Evolutionary conservation across 1,284 basidiomycete genomes (phyloP).

Genomic region (Stygiomarasmius scandens): DNA sequence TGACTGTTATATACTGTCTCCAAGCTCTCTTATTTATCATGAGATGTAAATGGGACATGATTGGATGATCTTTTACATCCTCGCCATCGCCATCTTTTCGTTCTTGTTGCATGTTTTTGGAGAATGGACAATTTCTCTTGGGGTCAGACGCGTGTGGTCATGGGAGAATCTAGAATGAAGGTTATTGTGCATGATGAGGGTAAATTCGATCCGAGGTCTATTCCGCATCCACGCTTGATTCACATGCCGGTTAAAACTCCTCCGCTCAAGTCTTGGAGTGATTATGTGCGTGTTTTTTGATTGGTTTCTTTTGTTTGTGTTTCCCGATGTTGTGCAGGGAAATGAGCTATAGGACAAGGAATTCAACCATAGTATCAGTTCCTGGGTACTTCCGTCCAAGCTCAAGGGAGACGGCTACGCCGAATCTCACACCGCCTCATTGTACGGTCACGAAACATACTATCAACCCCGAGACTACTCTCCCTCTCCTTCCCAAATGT

Average conservation of each 20-base stretch:
- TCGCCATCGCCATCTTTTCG: slow-evolving; percentile 90
- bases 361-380: too few species aligned
- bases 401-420: slow-evolving; percentile 71
- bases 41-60: slow-evolving; percentile 92
- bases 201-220: too few species aligned
- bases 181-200: slow-evolving; percentile 92
- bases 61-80: slow-evolving; percentile 93
- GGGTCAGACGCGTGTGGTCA: slow-evolving; percentile 93
- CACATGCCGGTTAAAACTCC: too few species aligned
- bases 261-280: slow-evolving; percentile 95
- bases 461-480: slow-evolving; percentile 73
- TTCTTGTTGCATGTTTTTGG: slow-evolving; percentile 99
- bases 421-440: slow-evolving; percentile 71
- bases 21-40: too few species aligned
- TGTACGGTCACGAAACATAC: slow-evolving; percentile 82
- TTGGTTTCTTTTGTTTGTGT: neutral
- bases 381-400: slow-evolving; percentile 76
- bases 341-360: slow-evolving; percentile 98
- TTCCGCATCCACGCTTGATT: too few species aligned
- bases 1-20: too few species aligned
- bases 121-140: slow-evolving; percentile 99
- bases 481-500: slow-evolving; percentile 64
- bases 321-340: slow-evolving; percentile 51
- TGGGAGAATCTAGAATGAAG: slow-evolving; percentile 95
- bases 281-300: slow-evolving; percentile 65